Base-by-base conservation (phyloP, 306 rosid species). In the Dryas octopetala region DNA sequence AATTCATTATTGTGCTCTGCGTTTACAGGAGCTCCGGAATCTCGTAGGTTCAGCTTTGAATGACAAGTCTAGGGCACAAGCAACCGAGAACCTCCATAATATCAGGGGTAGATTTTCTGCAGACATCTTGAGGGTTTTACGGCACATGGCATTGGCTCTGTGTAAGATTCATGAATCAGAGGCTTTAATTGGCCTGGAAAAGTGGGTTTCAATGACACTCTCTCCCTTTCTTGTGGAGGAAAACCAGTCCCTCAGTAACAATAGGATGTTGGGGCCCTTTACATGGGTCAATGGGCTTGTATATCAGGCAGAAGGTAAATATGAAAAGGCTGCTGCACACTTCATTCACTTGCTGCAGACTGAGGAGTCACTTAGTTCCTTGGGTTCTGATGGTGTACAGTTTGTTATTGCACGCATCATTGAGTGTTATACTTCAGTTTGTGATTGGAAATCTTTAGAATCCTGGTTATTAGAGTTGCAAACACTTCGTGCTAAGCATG, bases 361-460 rank as follows among this genome's bases (percentile, higher is more conserved):
- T 60, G 98, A 93, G 82, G 96, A 91, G 60, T 91, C 88, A 23
- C 93, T 93, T 47, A 63, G 83, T 82, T 83, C 91, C 67, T 82
- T 93, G 79, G 96, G 96, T 65, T 93, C 98, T 75, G 98, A 89
- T 79, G 98, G 97, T 58, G 88, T 93, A 80, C 98, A 91, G 78
- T 93, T 93, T 86, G 88, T 82, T 74, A 93, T 93, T 83, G 89
- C 94, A 44, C 93, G 98, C 63, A 76, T 87, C 79, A 91, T 93
- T 84, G 98, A 93, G 88, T 76, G 98, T 75, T 91, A 91, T 74
- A 81, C 87, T 41, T 91, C 97, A 80, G 93, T 93, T 44, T 91
- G 90, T 81, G 98, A 93, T 84, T 93, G 98, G 98, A 86, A 80
- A 72, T 93, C 97, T 80, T 89, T 91, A 74, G 98, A 93, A 81